Evolutionary conservation across 2,329 filamentous ascomycete species (phyloP), one percentile per base, ranked within the genome.

Genomic region (Diaporthe destruens): DNA sequence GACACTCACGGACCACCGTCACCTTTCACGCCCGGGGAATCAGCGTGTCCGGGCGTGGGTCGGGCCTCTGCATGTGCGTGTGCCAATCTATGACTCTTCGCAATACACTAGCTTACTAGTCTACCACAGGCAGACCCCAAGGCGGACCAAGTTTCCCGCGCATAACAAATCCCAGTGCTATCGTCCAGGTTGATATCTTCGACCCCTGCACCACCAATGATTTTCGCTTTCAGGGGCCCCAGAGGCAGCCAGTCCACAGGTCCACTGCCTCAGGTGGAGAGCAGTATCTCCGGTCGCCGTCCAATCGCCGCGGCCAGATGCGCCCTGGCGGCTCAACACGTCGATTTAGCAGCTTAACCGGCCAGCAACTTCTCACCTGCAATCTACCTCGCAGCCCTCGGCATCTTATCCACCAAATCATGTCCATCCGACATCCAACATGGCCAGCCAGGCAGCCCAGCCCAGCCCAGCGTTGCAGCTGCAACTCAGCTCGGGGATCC

Each of bases 111-210:
- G 29, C n/a, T n/a, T n/a, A 36, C 12, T 18, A 44, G 56, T 25
- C 56, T 47, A 18, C 34, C 34, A 36, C 34, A 11, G 2, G 34
- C 34, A 36, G 34, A 36, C 34, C 34, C 18, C 25, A 59, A 18
- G 59, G 14, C 42, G 34, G 25, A 34, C 55, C 5, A 47, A 25
- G 53, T 36, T 32, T 57, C 36, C 66, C 42, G n/a, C 47, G 67
- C 67, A 69, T 69, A 61, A 61, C 42, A n/a, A n/a, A 5, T n/a
- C 36, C 36, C 68, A 61, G 57, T 55, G 32, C 29, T 61, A 70
- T 70, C 34, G n/a, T 61, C 68, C 54, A 61, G 68, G 68, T 61
- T 70, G 55, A 42, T 42, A 70, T 70, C 67, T 56, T 34, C 23
- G 44, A 32, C 55, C 68, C 67, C 55, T 61, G 68, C 68, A 70